Evolutionary conservation across 176 grass and related monocot species (phyloP).

Genomic region (Saccharum spontaneum): DNA sequence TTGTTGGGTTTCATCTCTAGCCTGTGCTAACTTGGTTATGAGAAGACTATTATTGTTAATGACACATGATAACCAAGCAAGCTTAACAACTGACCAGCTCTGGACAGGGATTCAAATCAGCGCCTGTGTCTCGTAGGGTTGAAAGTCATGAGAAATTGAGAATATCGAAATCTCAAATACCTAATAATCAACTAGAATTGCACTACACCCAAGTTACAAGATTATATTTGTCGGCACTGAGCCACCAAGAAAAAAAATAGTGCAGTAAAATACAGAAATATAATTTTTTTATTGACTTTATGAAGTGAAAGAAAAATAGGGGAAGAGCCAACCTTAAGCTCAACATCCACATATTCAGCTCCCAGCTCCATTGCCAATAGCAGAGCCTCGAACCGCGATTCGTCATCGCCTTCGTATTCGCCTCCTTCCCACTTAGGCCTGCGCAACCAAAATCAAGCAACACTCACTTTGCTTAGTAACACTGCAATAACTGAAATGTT

Average conservation of each 20-base stretch:
- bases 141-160: not conserved
- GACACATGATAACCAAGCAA: not conserved
- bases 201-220: not conserved
- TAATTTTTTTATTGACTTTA: not conserved
- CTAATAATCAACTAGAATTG: not conserved
- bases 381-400: constrained; percentile 65
- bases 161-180: not conserved
- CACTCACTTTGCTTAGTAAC: not conserved
- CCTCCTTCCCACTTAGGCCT: constrained; percentile 99
- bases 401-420: constrained; percentile 81
- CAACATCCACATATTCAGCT: constrained; percentile 91
- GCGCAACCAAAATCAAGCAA: not conserved
- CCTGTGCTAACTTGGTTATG: not conserved
- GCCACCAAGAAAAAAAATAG: not conserved
- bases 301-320: not conserved
- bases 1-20: not conserved
- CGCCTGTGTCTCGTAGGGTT: not conserved
- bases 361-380: constrained; percentile 79
- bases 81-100: not conserved
- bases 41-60: not conserved
- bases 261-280: not conserved
- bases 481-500: not conserved
- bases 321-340: constrained; percentile 68
- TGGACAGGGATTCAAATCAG: not conserved
- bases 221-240: not conserved